Conservation (phyloP, 225 moss, liverwort and hornwort genomes). For the Ulota crispa region DNA sequence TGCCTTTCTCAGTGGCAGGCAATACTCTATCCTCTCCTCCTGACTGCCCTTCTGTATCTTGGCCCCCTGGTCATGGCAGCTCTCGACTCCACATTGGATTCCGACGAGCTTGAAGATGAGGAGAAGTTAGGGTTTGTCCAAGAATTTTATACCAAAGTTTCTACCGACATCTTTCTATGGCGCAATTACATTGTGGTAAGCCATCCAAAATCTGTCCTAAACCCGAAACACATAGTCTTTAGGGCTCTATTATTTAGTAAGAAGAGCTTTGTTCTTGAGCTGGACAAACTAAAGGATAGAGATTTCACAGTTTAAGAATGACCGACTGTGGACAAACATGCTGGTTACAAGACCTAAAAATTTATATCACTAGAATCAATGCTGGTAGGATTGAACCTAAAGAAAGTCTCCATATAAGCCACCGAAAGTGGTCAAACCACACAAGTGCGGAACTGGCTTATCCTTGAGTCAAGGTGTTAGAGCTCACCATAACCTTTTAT, state of each 20-base stretch:
- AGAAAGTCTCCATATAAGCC: background rate
- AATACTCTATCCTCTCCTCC: slow-evolving; percentile 59
- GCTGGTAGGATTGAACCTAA: background rate
- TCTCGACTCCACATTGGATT: slow-evolving; percentile 37
- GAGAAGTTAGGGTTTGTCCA: slow-evolving; percentile 31
- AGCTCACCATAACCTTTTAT: background rate
- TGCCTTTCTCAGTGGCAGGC: slow-evolving; percentile 77
- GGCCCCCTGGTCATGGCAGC: slow-evolving; percentile 81
- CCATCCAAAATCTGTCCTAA: background rate
- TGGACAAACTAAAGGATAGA: background rate
- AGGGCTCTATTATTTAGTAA: background rate
- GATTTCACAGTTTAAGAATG: background rate
- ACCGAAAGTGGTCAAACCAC: background rate
- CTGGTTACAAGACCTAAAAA: too few relatives aligned
- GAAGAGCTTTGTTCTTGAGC: background rate
- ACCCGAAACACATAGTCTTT: too few relatives aligned
- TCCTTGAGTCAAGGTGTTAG: background rate
- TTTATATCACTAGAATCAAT: background rate
- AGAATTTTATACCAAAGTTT: slow-evolving; percentile 38
- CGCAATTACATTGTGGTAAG: slow-evolving; percentile 90
- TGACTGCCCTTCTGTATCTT: slow-evolving; percentile 84
- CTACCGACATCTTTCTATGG: slow-evolving; percentile 74
- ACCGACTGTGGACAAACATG: background rate
- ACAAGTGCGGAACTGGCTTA: background rate
- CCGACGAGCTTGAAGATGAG: slow-evolving; percentile 39